A percentile compares a stretch with the other conserved stretches of the same genome.
Conservation (phyloP, 2,329 filamentous ascomycete genomes). For the Peltaster fructicola region DNA sequence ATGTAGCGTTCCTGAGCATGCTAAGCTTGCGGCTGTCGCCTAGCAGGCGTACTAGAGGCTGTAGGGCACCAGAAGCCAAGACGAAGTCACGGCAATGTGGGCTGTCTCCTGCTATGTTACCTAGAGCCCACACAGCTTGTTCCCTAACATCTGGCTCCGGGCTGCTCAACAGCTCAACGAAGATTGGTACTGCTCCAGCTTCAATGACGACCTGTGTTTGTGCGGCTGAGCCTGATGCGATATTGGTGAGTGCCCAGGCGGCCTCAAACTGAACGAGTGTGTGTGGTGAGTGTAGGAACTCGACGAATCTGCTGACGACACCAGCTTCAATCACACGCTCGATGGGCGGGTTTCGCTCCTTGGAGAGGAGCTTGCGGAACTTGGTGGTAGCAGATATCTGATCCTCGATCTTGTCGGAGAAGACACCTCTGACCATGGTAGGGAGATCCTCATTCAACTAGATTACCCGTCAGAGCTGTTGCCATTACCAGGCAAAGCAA, state of each 20-base stretch:
- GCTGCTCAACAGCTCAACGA: constrained; percentile 87
- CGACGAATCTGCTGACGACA: constrained; percentile 91
- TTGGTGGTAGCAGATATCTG: constrained; percentile 97
- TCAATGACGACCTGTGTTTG: constrained; percentile 99
- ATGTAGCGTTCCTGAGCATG: constrained; percentile 97
- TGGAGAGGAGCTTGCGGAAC: constrained; percentile 93
- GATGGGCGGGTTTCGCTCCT: constrained; percentile 97
- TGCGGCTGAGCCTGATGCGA: constrained; percentile 87
- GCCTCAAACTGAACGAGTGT: constrained; percentile 98
- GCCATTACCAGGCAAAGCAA: constrained; percentile 7
- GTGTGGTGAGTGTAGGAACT: constrained; percentile 93
- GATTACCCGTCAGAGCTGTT: too few relatives aligned
- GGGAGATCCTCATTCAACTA: constrained; percentile 97
- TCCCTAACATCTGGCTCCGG: constrained; percentile 95
- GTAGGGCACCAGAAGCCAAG: constrained; percentile 73
- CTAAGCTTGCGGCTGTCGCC: constrained; percentile 97
- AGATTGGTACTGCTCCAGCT: constrained; percentile 93
- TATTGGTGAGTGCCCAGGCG: constrained; percentile 97
- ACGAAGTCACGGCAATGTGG: constrained; percentile 96
- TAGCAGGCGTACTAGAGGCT: constrained; percentile 73
- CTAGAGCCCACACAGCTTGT: constrained; percentile 95
- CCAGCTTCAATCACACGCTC: constrained; percentile 99
- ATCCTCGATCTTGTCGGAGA: constrained; percentile 94
- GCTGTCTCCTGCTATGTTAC: constrained; percentile 98
- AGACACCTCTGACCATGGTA: constrained; percentile 93